These are phyloP conservation scores for Leccinum pachyderme DNA, from an alignment of 1,284 basidiomycete genomes.

Conservation along the genomic window DNA sequence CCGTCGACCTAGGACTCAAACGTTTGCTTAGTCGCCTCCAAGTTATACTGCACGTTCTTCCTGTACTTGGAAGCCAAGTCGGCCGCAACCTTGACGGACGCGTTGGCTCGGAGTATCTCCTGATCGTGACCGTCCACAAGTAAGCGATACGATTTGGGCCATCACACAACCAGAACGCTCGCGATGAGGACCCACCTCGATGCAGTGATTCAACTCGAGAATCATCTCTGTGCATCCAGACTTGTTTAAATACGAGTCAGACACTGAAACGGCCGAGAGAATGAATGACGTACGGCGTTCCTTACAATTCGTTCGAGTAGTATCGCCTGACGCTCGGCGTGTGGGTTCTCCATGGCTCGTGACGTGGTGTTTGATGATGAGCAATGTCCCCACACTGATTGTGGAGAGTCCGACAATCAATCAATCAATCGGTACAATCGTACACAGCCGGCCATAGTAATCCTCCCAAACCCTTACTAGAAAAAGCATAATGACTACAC, in stretches of 20 bases:
- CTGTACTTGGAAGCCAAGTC: conserved; percentile 79
- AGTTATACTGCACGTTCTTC: conserved; percentile 84
- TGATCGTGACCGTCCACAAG: conserved; percentile 27
- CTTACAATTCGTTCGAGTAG: conserved; percentile 88
- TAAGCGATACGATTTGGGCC: neutral
- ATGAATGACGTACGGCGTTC: conserved; percentile 64
- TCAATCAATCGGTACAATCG: neutral
- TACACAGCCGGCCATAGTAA: neutral
- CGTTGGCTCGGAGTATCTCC: conserved; percentile 72
- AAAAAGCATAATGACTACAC: neutral
- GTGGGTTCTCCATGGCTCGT: conserved; percentile 81
- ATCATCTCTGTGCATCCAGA: conserved; percentile 80
- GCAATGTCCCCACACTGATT: neutral
- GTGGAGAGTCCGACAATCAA: neutral
- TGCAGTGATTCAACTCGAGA: conserved; percentile 76
- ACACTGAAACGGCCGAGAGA: neutral
- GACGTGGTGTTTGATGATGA: conserved; percentile 2
- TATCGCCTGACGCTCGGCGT: conserved; percentile 87
- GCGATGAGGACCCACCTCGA: conserved; percentile 50
- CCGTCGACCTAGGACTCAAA: neutral
- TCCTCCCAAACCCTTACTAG: conserved; percentile 25
- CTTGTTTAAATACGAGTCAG: conserved; percentile 36
- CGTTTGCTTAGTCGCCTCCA: conserved; percentile 60
- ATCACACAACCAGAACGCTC: neutral
- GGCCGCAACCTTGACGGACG: conserved; percentile 70